These are phyloP conservation scores for Silene conica DNA, from an alignment of 148 eudicot genomes.

Conservation along the genomic window DNA sequence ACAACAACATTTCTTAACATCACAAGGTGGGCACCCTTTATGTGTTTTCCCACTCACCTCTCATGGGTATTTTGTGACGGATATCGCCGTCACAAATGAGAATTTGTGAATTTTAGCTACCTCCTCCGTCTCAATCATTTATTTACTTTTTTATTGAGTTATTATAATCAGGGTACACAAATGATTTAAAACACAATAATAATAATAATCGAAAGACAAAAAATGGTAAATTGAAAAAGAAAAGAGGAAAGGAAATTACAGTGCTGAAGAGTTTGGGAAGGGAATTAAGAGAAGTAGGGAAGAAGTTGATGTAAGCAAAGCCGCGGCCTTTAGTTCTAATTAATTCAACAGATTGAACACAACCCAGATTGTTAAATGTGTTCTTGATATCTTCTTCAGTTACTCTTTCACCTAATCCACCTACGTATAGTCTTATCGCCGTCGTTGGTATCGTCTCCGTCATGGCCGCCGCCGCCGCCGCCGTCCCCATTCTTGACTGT, in stretches of 20 bases:
- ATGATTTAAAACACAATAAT: no score
- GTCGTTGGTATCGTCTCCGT: not conserved
- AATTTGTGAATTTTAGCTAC: no score
- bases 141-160: no score
- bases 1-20: no score
- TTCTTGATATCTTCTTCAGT: conserved; percentile 55
- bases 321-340: conserved; percentile 73
- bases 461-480: not conserved
- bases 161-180: no score
- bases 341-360: conserved; percentile 49
- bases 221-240: not conserved
- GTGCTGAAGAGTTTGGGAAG: conserved; percentile 88
- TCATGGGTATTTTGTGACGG: no score
- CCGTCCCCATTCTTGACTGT: not conserved
- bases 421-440: conserved; percentile 53
- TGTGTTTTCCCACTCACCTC: no score
- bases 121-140: no score
- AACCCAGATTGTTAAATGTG: conserved; percentile 63
- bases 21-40: no score
- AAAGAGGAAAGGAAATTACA: conserved; percentile 32
- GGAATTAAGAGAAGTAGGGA: conserved; percentile 66
- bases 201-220: not conserved
- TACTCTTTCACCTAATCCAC: conserved; percentile 77
- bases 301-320: conserved; percentile 77
- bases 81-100: no score